These are phyloP conservation scores for Erythrophleum fordii DNA, from an alignment of 306 rosid species.

Conservation along the genomic window DNA sequence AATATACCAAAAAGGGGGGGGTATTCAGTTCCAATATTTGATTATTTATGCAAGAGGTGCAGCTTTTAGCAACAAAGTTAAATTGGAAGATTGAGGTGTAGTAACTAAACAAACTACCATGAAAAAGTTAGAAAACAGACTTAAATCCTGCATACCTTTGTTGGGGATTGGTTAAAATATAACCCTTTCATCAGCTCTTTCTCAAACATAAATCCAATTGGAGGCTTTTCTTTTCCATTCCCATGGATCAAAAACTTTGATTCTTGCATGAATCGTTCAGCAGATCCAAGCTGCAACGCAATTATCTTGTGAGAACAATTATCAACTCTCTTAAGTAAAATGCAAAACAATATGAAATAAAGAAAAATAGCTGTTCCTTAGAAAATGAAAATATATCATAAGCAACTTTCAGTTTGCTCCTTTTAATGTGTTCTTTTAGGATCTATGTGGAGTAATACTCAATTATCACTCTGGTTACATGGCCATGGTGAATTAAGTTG, in stretches of 20 bases:
- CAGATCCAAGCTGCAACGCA: slow-evolving; percentile 80
- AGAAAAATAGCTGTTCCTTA: slow-evolving; percentile 10
- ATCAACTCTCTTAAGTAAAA: slow-evolving; percentile 15
- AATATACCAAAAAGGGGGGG: background rate
- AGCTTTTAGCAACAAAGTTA: slow-evolving; percentile 29
- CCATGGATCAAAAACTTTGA: slow-evolving; percentile 87
- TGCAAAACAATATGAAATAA: slow-evolving; percentile 25
- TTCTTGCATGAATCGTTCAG: slow-evolving; percentile 81
- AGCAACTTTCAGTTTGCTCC: slow-evolving; percentile 17
- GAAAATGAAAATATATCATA: background rate
- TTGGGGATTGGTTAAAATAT: slow-evolving; percentile 86
- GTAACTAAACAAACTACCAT: background rate
- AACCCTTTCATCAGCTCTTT: slow-evolving; percentile 96
- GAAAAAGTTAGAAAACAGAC: slow-evolving; percentile 21
- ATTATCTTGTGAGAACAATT: slow-evolving; percentile 32
- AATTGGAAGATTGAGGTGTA: slow-evolving; percentile 15
- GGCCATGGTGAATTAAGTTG: background rate
- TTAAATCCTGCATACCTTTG: slow-evolving; percentile 66
- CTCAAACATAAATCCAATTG: slow-evolving; percentile 98
- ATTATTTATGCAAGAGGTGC: slow-evolving; percentile 21
- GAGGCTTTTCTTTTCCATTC: slow-evolving; percentile 84
- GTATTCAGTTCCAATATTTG: slow-evolving; percentile 20
- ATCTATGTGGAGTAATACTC: slow-evolving; percentile 14
- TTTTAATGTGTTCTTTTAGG: slow-evolving; percentile 10
- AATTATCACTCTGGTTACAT: background rate